Base-by-base conservation (phyloP, 805 yeast species). In the Pichia nanzhaoensis region DNA sequence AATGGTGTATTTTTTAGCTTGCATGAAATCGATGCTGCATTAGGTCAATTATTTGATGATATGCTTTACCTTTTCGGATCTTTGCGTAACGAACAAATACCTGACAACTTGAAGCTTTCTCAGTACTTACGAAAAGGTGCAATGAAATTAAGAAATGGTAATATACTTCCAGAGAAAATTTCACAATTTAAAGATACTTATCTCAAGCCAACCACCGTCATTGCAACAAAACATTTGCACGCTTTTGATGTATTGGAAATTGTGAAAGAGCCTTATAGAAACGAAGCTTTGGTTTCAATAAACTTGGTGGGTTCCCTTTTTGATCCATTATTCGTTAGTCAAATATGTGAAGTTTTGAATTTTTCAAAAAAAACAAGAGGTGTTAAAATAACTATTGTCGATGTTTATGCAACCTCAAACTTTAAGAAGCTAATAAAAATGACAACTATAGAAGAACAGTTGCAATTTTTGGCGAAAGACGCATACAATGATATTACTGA, bases 1-100 rank as follows among this genome's bases (percentile, higher is more conserved):
- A 84, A 91, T 60, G 98, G 98, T 37, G 80, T 81, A 6, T 71
- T 84, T 16, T 64, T 69, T 47, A 72, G 71, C 3, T 69, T 82
- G 52, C 45, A 47, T 22, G 63, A 70, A 1, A 66, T 71, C 84
- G 78, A 79, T 49, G 65, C 66, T 36, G 58, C 73, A 1, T 60
- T 82, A 55, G 70, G 77, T 3, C 84, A 81, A 51, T 52, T 80
- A 16, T 63, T 67, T 20, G 68, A 65, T 20, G 98, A 90, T 63
- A 69, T 69, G 18, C 44, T 54, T 2, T 45, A 53, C 6, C 48
- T 77, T 7, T 61, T 65, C 39, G 47, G 48, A 4, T 59, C 59
- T 19, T 51, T 68, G 3, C 44, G 44, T 1, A 54, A 55, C 5
- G 60, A 57, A 1, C 52, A 55, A 3, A 61, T 73, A 19, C 56